A percentile compares a stretch with the other conserved stretches of the same genome.
Conservation (phyloP, 106 monocot species). For the Dendrobium officinale region DNA sequence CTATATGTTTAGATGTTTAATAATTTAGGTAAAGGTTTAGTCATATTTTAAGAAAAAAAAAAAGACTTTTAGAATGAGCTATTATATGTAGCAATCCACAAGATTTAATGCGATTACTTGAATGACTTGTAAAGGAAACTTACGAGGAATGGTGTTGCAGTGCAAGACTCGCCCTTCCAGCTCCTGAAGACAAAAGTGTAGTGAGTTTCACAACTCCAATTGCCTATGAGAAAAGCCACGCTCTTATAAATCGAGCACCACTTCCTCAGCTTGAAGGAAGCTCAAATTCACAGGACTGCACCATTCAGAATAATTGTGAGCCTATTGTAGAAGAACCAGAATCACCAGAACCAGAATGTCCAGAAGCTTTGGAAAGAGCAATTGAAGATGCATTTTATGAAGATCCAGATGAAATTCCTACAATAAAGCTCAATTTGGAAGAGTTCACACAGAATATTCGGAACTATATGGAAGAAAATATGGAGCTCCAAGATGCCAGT, state of each 20-base stretch:
- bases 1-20: not conserved
- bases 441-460: conserved; percentile 52
- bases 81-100: not conserved
- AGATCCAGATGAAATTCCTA: conserved; percentile 62
- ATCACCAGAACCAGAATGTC: conserved; percentile 46
- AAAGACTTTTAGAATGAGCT: not conserved
- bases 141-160: conserved; percentile 20
- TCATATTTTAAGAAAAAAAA: not conserved
- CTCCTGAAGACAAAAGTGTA: conserved; percentile 50
- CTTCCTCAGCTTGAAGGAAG: conserved; percentile 32
- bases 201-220: conserved; percentile 16
- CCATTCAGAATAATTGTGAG: conserved; percentile 20
- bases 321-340: conserved; percentile 67
- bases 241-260: conserved; percentile 5
- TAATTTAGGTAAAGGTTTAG: not conserved
- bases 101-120: not conserved
- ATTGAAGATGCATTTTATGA: conserved; percentile 65
- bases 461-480: conserved; percentile 34
- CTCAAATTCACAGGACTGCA: conserved; percentile 5
- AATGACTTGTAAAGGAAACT: not conserved
- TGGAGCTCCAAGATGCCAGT: conserved; percentile 32
- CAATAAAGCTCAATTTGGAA: conserved; percentile 43
- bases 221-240: conserved; percentile 6
- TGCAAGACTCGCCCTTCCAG: conserved; percentile 67
- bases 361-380: conserved; percentile 29